These are phyloP conservation scores for Dalbergia cochinchinensis DNA, from an alignment of 306 rosid genomes.

Conservation along the genomic window DNA sequence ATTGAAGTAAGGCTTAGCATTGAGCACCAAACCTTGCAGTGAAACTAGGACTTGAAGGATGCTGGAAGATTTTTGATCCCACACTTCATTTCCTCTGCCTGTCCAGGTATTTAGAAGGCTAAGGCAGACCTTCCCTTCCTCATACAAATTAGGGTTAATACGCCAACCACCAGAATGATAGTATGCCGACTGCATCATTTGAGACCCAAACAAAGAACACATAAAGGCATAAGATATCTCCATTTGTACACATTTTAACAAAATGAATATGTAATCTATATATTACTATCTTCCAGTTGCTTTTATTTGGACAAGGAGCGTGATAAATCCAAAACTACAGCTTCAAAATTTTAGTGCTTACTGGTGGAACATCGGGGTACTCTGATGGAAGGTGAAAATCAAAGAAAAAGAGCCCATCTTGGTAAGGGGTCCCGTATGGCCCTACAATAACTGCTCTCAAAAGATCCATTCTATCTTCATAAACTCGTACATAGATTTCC, in stretches of 20 bases:
- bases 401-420: constrained; percentile 98
- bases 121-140: constrained; percentile 99
- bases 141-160: constrained; percentile 93
- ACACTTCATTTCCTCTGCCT: constrained; percentile 98
- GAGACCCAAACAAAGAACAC: constrained; percentile 47
- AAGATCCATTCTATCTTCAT: constrained; percentile 98
- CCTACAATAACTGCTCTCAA: constrained; percentile 97
- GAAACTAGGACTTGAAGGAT: constrained; percentile 99
- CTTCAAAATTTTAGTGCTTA: constrained; percentile 58
- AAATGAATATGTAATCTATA: constrained; percentile 24
- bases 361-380: constrained; percentile 98
- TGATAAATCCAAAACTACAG: constrained; percentile 9
- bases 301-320: neutral
- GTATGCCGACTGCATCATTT: constrained; percentile 86
- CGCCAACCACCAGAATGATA: constrained; percentile 99
- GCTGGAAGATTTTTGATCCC: constrained; percentile 99
- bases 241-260: constrained; percentile 34
- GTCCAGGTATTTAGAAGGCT: constrained; percentile 99
- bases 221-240: constrained; percentile 37
- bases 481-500: constrained; percentile 88
- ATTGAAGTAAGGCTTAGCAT: constrained; percentile 94
- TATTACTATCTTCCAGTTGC: constrained; percentile 7
- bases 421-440: constrained; percentile 99
- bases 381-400: constrained; percentile 98
- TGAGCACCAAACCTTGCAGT: constrained; percentile 94